phyloP scores from a whole-genome alignment of 176 grass and related monocot genomes.

The Elymus sibiricus region DNA sequence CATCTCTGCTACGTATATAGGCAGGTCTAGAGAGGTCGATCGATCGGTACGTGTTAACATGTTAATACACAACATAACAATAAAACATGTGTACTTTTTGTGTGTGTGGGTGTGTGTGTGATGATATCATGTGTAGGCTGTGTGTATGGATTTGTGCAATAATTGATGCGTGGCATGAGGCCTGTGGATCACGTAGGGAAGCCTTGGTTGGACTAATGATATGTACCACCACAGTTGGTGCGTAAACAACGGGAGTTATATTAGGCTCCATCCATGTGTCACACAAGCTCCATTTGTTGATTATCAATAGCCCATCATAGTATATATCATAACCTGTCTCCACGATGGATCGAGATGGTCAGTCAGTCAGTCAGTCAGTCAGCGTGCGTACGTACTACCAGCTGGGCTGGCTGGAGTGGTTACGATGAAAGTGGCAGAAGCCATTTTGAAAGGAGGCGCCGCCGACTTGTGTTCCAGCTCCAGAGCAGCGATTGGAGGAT shows the following conservation, averaged over 20 bases:
- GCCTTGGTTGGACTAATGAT: too few relatives aligned
- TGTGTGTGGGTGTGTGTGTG: too few relatives aligned
- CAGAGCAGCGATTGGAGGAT: too few relatives aligned
- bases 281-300: background rate
- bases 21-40: background rate
- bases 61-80: too few relatives aligned
- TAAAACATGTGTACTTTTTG: too few relatives aligned
- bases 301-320: background rate
- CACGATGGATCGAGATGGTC: background rate
- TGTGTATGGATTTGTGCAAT: background rate
- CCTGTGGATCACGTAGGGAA: too few relatives aligned
- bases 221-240: too few relatives aligned
- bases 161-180: background rate
- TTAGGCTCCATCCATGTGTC: constrained; percentile 2
- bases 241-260: background rate
- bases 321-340: background rate
- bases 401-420: background rate
- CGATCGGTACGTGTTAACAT: background rate
- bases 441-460: background rate
- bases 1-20: background rate
- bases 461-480: background rate
- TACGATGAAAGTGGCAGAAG: background rate
- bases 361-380: background rate
- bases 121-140: background rate
- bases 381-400: background rate